Evolutionary conservation across 176 grass and related monocot genomes (phyloP), one percentile per base, ranked within the genome.

Genomic region (Dendrocalamus sinicus): DNA sequence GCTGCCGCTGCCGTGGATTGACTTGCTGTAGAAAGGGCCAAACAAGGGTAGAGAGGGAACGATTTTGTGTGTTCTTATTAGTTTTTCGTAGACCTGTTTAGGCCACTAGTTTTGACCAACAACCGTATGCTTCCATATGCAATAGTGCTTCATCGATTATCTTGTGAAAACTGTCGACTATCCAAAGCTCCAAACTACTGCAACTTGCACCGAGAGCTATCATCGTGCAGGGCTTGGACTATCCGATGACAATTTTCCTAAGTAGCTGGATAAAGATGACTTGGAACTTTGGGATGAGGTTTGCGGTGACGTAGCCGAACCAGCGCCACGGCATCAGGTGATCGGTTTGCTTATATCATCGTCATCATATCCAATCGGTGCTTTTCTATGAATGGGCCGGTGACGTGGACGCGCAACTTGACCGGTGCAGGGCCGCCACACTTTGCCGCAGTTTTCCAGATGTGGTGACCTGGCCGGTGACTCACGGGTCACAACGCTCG

Each of bases 261-360:
- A 9, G 15, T 23, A 32, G 23, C 14, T 19, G 44, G 81, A 63
- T 51, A 74, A 39, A 62, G 41, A 50, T 37, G 50, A n/a, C 8
- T 8, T 8, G 20, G 16, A 35, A 11, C 14, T 52, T 63, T 23
- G 30, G 30, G 71, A 11, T 52, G 70, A 64, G 45, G 45, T 41
- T 59, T 23, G 71, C 82, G 45, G 28, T 65, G 71, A 83, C 81
- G 55, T 62, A 50, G 70, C 81, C 57, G 13, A 24, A 3, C n/a
- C 45, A 24, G 16, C 54, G 68, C 23, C 54, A 83, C 57, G 72
- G 28, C 60, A 23, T 28, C 60, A 52, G 72, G 65, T 67, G 79
- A 23, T 70, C 47, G 30, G 12, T 50, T 9, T 23, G 23, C 60
- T 63, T 23, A 14, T 30, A 14, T 30, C 24, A 7, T 63, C 24